Conservation (phyloP, 495 filamentous ascomycete genomes). For the Aspergillus homomorphus region DNA sequence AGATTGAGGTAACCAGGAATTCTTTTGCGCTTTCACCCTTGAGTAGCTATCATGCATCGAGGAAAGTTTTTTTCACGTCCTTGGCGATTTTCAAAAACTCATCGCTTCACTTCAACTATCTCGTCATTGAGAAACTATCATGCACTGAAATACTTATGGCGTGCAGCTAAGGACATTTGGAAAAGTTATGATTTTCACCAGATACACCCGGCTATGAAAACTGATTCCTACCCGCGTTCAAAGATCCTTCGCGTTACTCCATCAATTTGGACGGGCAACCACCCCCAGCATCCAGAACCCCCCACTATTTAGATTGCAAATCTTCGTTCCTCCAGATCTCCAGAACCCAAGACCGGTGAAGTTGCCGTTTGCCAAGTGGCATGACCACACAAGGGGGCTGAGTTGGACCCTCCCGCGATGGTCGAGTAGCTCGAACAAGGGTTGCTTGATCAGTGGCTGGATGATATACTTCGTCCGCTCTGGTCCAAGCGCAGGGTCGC, state of each 20-base stretch:
- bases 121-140: too few species aligned
- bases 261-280: background rate
- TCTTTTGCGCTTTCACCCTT: too few species aligned
- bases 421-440: conserved; percentile 13
- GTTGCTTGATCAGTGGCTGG: conserved; percentile 23
- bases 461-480: conserved; percentile 17
- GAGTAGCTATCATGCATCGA: too few species aligned
- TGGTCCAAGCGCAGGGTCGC: conserved; percentile 7
- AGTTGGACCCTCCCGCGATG: background rate
- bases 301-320: conserved; percentile 10
- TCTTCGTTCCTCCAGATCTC: conserved; percentile 8
- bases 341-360: conserved; percentile 20
- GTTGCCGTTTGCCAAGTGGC: conserved; percentile 18
- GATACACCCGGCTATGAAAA: too few species aligned
- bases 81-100: too few species aligned
- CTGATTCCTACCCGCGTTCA: too few species aligned
- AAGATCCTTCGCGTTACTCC: background rate
- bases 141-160: too few species aligned
- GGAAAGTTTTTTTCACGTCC: too few species aligned
- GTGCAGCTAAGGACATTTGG: too few species aligned
- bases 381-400: conserved; percentile 19
- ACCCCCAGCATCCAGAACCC: conserved; percentile 1
- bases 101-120: too few species aligned
- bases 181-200: too few species aligned
- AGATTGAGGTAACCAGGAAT: too few species aligned